These are phyloP conservation scores for Fusarium agapanthi DNA, from an alignment of 2,329 filamentous ascomycete genomes.

Conservation along the genomic window DNA sequence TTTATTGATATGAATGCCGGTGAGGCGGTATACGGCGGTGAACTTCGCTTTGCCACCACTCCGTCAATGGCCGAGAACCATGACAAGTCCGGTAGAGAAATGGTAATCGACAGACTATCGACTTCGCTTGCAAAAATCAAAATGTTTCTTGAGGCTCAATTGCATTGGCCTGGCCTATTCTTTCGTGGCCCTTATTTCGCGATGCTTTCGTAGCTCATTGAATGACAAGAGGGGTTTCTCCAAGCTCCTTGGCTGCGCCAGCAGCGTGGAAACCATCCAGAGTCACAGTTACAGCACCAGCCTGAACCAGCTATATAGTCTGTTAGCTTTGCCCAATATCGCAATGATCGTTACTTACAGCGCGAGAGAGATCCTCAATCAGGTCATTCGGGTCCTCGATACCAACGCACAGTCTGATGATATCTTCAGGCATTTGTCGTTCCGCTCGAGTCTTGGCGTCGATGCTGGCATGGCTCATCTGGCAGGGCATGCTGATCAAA, in stretches of 20 bases:
- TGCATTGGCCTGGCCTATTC: not conserved
- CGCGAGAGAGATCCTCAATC: conserved; percentile 90
- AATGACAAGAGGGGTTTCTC: conserved; percentile 43
- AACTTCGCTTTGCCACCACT: not conserved
- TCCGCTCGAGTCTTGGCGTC: conserved; percentile 92
- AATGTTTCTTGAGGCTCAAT: not conserved
- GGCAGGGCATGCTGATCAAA: conserved; percentile 98
- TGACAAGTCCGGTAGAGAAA: not conserved
- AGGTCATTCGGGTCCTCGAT: conserved; percentile 94
- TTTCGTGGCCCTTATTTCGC: not conserved
- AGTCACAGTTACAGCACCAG: conserved; percentile 88
- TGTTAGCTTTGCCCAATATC: conserved; percentile 34
- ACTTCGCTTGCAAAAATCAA: conserved; percentile 35
- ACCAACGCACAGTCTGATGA: conserved; percentile 93
- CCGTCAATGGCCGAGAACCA: not conserved
- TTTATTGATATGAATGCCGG: conserved; percentile 5
- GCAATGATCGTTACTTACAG: conserved; percentile 67
- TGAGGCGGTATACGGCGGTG: not conserved
- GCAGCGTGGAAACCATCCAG: conserved; percentile 81
- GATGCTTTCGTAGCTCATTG: conserved; percentile 11
- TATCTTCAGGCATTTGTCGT: conserved; percentile 93
- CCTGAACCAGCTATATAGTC: conserved; percentile 80
- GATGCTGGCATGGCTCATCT: conserved; percentile 99
- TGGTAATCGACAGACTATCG: conserved; percentile 6
- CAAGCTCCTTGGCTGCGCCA: conserved; percentile 46